These are phyloP conservation scores for Psilocybe cubensis DNA, from an alignment of 768 basidiomycete species.

Conservation along the genomic window DNA sequence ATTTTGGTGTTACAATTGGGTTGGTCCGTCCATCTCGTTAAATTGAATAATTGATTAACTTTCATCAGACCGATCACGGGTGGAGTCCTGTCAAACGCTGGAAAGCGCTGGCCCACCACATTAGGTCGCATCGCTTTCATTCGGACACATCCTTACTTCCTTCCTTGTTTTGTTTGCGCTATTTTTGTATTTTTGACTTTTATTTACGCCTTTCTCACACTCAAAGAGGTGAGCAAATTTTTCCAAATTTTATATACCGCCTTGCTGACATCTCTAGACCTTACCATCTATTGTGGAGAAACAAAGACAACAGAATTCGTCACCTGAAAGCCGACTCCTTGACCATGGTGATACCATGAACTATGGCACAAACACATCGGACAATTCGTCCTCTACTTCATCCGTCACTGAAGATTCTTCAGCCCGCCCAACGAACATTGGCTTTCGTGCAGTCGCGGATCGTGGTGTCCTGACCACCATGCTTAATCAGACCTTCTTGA, in stretches of 20 bases:
- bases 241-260: neutral
- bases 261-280: slow-evolving; percentile 25
- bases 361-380: slow-evolving; percentile 12
- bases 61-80: slow-evolving; percentile 64
- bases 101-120: slow-evolving; percentile 55
- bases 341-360: slow-evolving; percentile 1
- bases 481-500: slow-evolving; percentile 36
- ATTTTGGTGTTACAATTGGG: slow-evolving; percentile 36
- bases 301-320: slow-evolving; percentile 12
- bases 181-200: slow-evolving; percentile 38
- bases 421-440: neutral
- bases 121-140: slow-evolving; percentile 50
- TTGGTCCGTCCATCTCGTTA: slow-evolving; percentile 10
- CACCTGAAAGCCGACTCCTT: slow-evolving; percentile 12
- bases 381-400: neutral
- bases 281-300: slow-evolving; percentile 28
- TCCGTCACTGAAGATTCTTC: neutral
- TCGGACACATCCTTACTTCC: slow-evolving; percentile 45
- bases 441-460: slow-evolving; percentile 27
- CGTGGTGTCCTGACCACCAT: slow-evolving; percentile 33
- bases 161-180: slow-evolving; percentile 48
- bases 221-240: slow-evolving; percentile 45
- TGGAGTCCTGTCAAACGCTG: slow-evolving; percentile 63
- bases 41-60: neutral
- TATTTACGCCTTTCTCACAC: slow-evolving; percentile 33